These are phyloP conservation scores for Stemphylium beticola DNA, from an alignment of 2,329 filamentous ascomycete species.

Conservation along the genomic window DNA sequence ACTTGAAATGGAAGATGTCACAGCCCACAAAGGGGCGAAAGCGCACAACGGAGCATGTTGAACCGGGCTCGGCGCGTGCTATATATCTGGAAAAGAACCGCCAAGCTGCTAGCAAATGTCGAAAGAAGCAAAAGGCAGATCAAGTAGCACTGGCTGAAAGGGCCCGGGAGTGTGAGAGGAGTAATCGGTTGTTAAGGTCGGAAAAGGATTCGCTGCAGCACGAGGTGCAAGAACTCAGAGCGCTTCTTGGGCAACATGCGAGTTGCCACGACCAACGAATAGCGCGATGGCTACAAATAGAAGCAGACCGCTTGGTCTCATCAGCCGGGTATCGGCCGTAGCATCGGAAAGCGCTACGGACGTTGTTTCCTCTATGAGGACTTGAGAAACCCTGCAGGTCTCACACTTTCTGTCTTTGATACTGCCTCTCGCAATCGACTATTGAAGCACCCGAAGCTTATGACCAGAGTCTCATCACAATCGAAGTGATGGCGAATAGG, in stretches of 20 bases:
- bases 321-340: neutral
- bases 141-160: slow-evolving; percentile 57
- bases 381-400: neutral
- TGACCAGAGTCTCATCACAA: no score
- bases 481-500: no score
- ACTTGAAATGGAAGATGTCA: neutral
- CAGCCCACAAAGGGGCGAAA: slow-evolving; percentile 13
- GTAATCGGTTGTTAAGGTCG: slow-evolving; percentile 37
- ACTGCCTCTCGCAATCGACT: no score
- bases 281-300: slow-evolving; percentile 31
- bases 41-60: slow-evolving; percentile 26
- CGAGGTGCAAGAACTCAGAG: slow-evolving; percentile 32
- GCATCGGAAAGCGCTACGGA: neutral
- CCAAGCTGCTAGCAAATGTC: slow-evolving; percentile 73
- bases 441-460: no score
- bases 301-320: slow-evolving; percentile 31
- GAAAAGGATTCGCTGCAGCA: slow-evolving; percentile 34
- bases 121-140: slow-evolving; percentile 68
- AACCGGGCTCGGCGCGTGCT: slow-evolving; percentile 35
- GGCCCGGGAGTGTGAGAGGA: slow-evolving; percentile 41
- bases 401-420: no score
- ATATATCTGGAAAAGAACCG: slow-evolving; percentile 69
- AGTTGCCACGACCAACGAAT: slow-evolving; percentile 35
- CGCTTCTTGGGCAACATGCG: slow-evolving; percentile 30
- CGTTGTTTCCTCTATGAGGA: neutral